Percentiles rank a stretch among this genome's conserved stretches.
Conservation (phyloP, 139 green algal genomes). For the Chlorella vulgaris region DNA sequence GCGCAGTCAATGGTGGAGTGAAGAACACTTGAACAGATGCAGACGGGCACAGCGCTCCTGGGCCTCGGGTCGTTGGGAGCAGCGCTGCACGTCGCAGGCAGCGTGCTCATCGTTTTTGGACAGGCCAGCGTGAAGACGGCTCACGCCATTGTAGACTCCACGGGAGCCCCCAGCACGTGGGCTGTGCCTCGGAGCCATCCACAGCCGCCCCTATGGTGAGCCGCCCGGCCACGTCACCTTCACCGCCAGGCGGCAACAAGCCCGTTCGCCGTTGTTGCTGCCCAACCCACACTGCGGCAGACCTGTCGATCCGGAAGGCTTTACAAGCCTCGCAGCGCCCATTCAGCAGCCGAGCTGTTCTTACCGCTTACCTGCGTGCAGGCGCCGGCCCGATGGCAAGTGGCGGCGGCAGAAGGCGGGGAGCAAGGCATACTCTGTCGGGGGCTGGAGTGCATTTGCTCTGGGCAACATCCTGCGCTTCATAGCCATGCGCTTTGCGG, state of each 20-base stretch:
- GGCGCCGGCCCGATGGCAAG: conserved; percentile 53
- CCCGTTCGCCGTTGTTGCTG: background rate
- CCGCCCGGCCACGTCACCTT: too few relatives aligned
- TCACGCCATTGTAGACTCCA: conserved; percentile 52
- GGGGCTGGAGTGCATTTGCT: conserved; percentile 50
- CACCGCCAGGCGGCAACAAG: too few relatives aligned
- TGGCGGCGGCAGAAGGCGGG: conserved; percentile 50
- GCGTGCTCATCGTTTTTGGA: conserved; percentile 54
- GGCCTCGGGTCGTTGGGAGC: conserved; percentile 42
- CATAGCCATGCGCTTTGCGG: conserved; percentile 57
- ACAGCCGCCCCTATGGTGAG: conserved; percentile 43
- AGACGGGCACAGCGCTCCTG: background rate
- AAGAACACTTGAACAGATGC: too few relatives aligned
- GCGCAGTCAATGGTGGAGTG: too few relatives aligned
- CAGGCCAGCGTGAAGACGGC: conserved; percentile 48
- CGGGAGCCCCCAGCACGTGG: conserved; percentile 35
- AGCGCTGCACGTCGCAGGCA: conserved; percentile 49
- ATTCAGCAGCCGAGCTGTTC: too few relatives aligned
- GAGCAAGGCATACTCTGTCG: conserved; percentile 40
- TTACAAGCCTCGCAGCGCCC: too few relatives aligned
- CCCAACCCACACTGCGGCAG: background rate
- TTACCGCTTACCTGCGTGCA: background rate
- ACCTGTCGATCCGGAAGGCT: background rate
- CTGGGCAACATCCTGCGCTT: conserved; percentile 60
- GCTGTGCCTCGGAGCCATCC: conserved; percentile 11